Evolutionary conservation across 495 filamentous ascomycete species (phyloP), one percentile per base, ranked within the genome.

Genomic region (Aspergillus haitiensis): DNA sequence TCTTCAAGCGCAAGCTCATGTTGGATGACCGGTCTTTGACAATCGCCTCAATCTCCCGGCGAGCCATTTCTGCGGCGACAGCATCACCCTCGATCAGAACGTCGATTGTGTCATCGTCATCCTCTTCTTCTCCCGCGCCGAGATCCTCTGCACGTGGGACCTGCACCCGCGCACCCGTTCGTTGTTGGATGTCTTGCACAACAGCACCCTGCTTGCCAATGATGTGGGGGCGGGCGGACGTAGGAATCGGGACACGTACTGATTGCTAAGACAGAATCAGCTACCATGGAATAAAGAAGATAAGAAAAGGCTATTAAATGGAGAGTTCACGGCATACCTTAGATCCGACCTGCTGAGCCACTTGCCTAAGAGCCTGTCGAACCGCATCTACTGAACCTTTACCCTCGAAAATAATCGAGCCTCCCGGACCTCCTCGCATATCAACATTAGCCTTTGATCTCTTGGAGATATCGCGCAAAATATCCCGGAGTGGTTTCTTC

Each of bases 131-230:
- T 11, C 70, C 68, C 6, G 82, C 64, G 31, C 72, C 70, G 31
- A 72, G 64, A 40, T 87, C 86, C 18, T 93, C 90, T 12, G 78
- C 77, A 69, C 89, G 93, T 13, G 93, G 93, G 59, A 99, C 82
- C 65, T 93, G 90, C 61, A 99, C 90, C 40, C 85, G 84, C 15
- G 94, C 93, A 50, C 92, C 91, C 0, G 90, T 91, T 63, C 88
- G 86, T 70, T 89, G 87, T 71, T 89, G 86, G 54, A 99, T 84
- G 34, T 87, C 84, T 68, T 96, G 91, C 66, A 99, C 90, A 40
- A 87, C 92, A n/a, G 89, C 80, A 55, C 95, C 95, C 70, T 88
- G 84, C 53, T 88, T 90, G 67, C 94, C 95, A 70, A 99, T 97
- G 69, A 99, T 90, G 70, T 91, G 85, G 12, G 91, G 81, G 49